These are phyloP conservation scores for Pestalotiopsis sp. DNA, from an alignment of 2,329 filamentous ascomycete genomes.

Conservation along the genomic window DNA sequence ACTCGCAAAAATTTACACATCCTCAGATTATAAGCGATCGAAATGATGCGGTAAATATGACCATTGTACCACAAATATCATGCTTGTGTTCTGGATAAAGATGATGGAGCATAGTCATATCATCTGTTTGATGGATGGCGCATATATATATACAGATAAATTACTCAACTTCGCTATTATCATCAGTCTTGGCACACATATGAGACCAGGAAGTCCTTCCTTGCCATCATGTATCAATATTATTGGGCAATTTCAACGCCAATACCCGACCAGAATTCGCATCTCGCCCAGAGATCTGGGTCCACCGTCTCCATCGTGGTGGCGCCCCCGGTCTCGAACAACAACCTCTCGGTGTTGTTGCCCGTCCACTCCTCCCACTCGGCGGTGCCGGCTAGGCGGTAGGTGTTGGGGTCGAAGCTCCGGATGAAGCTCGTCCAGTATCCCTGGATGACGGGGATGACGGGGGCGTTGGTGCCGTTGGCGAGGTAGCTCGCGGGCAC, in stretches of 20 bases:
- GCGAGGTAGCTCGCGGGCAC: constrained; percentile 57
- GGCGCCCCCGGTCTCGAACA: constrained; percentile 45
- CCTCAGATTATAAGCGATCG: no score
- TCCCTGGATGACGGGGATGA: constrained; percentile 64
- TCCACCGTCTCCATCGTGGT: constrained; percentile 48
- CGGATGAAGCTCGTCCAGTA: constrained; percentile 79
- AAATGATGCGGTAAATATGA: no score
- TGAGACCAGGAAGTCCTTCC: no score
- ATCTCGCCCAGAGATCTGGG: constrained; percentile 41
- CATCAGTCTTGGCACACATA: no score
- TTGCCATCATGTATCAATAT: background rate
- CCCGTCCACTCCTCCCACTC: constrained; percentile 28
- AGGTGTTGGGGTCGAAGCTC: constrained; percentile 64
- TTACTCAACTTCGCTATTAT: no score
- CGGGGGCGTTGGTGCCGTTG: constrained; percentile 54
- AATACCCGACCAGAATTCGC: constrained; percentile 52
- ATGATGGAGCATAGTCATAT: no score
- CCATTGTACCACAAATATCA: no score
- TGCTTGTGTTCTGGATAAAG: no score
- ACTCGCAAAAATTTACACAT: no score
- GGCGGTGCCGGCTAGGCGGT: constrained; percentile 25
- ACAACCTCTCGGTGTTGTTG: constrained; percentile 36
- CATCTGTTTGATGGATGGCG: no score
- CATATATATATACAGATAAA: no score
- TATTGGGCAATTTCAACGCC: constrained; percentile 38